Percentiles rank a stretch among this genome's conserved stretches.
phyloP scores from a whole-genome alignment of 2,329 filamentous ascomycete genomes.

The Biscogniauxia marginata region DNA sequence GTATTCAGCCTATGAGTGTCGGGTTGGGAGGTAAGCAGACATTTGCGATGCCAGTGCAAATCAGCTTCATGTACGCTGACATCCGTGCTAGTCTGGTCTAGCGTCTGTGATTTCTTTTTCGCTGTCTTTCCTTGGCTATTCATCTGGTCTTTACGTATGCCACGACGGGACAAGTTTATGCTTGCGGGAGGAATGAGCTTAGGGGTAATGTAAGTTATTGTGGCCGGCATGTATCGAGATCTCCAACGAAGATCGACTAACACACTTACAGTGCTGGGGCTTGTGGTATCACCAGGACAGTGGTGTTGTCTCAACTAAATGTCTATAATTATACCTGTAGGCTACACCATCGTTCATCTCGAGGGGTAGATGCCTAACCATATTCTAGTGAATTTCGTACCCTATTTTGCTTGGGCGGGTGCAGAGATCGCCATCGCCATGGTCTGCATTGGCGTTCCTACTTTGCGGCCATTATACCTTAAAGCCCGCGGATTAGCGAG shows the following conservation, averaged over 20 bases:
- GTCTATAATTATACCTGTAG: constrained; percentile 30
- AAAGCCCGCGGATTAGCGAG: constrained; percentile 23
- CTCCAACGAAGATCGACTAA: background rate
- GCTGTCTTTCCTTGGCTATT: constrained; percentile 31
- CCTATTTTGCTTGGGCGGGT: constrained; percentile 31
- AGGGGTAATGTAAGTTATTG: constrained; percentile 26
- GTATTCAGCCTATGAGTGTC: constrained; percentile 38
- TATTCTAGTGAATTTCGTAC: constrained; percentile 28
- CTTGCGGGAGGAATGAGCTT: constrained; percentile 29
- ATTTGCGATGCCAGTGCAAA: constrained; percentile 1
- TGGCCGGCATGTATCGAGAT: background rate
- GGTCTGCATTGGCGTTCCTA: constrained; percentile 29
- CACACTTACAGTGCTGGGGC: constrained; percentile 31
- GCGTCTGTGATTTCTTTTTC: constrained; percentile 30
- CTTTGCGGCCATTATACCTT: constrained; percentile 27
- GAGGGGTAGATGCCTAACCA: constrained; percentile 1
- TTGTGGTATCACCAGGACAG: constrained; percentile 33
- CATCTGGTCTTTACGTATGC: constrained; percentile 26
- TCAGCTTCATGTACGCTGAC: constrained; percentile 17
- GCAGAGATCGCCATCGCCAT: constrained; percentile 31
- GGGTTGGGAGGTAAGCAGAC: constrained; percentile 32
- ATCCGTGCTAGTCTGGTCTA: constrained; percentile 35
- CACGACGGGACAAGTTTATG: constrained; percentile 29
- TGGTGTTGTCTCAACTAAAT: constrained; percentile 25
- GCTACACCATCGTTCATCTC: background rate